Conservation (phyloP, 2,329 filamentous ascomycete genomes). For the Passalora sequoiae region DNA sequence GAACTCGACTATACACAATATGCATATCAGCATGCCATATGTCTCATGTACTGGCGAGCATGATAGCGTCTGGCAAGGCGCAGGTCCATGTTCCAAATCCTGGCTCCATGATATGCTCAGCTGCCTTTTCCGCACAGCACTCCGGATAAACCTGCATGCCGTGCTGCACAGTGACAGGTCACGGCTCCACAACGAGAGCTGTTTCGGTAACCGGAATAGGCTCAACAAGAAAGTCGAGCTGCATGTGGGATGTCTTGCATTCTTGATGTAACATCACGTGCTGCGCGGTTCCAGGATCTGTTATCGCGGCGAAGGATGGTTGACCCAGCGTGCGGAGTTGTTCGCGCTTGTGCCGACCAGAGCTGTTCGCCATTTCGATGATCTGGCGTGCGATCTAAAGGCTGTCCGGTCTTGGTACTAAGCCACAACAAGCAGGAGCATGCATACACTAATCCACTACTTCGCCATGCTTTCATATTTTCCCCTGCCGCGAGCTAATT, state of each 20-base stretch:
- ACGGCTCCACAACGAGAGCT: too few relatives aligned
- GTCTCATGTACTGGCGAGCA: background rate
- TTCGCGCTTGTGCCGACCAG: background rate
- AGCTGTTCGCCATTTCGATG: background rate
- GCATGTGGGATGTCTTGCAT: background rate
- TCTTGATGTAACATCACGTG: background rate
- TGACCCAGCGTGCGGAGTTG: background rate
- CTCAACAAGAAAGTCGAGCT: background rate
- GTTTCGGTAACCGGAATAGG: too few relatives aligned
- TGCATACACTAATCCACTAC: background rate
- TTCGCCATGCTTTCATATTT: background rate
- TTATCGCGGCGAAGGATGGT: too few relatives aligned
- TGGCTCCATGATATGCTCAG: too few relatives aligned
- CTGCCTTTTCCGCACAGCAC: too few relatives aligned
- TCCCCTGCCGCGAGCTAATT: background rate
- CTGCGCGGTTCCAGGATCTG: too few relatives aligned
- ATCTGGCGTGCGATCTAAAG: background rate
- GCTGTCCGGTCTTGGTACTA: background rate
- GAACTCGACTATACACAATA: background rate
- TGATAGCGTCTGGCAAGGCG: too few relatives aligned
- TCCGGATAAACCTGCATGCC: too few relatives aligned
- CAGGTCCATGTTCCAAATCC: too few relatives aligned
- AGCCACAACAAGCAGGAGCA: background rate
- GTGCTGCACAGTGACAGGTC: too few relatives aligned
- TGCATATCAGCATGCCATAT: background rate